These are phyloP conservation scores for Volutella citrinella DNA, from an alignment of 2,329 filamentous ascomycete genomes.

Conservation along the genomic window DNA sequence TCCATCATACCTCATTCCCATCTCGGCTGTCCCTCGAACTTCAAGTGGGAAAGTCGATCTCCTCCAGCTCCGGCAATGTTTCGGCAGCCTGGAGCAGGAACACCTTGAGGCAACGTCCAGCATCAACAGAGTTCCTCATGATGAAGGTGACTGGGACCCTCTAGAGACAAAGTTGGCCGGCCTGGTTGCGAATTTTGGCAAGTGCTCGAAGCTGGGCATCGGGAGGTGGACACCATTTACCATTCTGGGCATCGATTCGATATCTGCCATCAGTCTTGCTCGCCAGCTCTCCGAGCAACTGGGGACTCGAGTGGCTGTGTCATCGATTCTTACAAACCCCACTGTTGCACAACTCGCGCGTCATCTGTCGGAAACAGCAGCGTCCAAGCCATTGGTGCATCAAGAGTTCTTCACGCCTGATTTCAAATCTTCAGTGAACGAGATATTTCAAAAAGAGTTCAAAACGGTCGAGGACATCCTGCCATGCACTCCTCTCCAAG, in stretches of 20 bases:
- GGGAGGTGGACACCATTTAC: slow-evolving; percentile 69
- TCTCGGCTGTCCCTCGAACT: slow-evolving; percentile 68
- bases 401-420: slow-evolving; percentile 26
- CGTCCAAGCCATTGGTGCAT: too few species aligned
- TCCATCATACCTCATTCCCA: slow-evolving; percentile 68
- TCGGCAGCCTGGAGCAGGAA: slow-evolving; percentile 42
- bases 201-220: slow-evolving; percentile 45
- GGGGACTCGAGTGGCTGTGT: slow-evolving; percentile 57
- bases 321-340: slow-evolving; percentile 64
- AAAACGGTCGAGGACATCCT: slow-evolving; percentile 54
- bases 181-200: slow-evolving; percentile 50
- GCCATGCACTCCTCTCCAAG: slow-evolving; percentile 84
- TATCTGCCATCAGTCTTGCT: slow-evolving; percentile 72
- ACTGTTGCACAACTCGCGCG: slow-evolving; percentile 61
- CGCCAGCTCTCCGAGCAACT: slow-evolving; percentile 49
- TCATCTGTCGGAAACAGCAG: slow-evolving; percentile 1
- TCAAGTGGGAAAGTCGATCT: slow-evolving; percentile 73
- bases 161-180: slow-evolving; percentile 55
- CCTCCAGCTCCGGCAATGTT: slow-evolving; percentile 45
- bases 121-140: slow-evolving; percentile 24
- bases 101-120: slow-evolving; percentile 39
- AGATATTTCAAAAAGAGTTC: slow-evolving; percentile 29
- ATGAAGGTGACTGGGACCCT: slow-evolving; percentile 45
- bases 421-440: slow-evolving; percentile 25
- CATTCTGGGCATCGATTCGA: slow-evolving; percentile 77